Evolutionary conservation across 2,329 filamentous ascomycete genomes (phyloP).

Genomic region (Sporothrix mexicana): DNA sequence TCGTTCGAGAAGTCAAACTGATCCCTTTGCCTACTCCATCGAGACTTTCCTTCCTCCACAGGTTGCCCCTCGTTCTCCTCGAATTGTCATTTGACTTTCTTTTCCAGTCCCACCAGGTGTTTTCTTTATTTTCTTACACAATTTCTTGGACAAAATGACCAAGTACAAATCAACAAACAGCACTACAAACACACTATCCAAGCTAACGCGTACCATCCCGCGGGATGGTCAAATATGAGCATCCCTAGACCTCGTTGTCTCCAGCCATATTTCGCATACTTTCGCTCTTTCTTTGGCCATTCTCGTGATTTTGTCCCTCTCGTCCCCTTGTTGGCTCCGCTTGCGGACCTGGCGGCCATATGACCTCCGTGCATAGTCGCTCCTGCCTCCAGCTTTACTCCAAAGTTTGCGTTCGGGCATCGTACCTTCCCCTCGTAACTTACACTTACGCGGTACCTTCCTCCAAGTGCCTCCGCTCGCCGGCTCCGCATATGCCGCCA

Average conservation of each 20-base stretch:
- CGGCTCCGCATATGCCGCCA: not conserved
- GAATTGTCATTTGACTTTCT: not conserved
- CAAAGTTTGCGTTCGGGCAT: not conserved
- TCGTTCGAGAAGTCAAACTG: not conserved
- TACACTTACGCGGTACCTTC: not conserved
- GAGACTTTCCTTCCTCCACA: not conserved
- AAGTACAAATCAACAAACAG: not conserved
- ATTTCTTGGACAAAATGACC: not conserved
- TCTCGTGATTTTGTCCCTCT: not conserved
- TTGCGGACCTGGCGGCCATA: slow-evolving; percentile 8
- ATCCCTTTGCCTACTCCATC: not conserved
- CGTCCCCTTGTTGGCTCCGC: not conserved
- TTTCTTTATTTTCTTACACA: not conserved
- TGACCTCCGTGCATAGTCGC: slow-evolving; percentile 2
- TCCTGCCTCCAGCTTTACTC: not conserved
- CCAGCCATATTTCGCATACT: not conserved
- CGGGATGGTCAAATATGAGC: slow-evolving; percentile 19
- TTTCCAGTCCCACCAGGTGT: not conserved
- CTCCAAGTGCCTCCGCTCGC: slow-evolving; percentile 5
- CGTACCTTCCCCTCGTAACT: not conserved
- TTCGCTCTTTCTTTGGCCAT: not conserved
- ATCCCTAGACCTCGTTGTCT: not conserved
- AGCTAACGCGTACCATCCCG: slow-evolving; percentile 22
- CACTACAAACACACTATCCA: not conserved
- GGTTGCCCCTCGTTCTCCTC: slow-evolving; percentile 10